phyloP scores from a whole-genome alignment of 2,329 filamentous ascomycete genomes.

The Macrophomina phaseolina region DNA sequence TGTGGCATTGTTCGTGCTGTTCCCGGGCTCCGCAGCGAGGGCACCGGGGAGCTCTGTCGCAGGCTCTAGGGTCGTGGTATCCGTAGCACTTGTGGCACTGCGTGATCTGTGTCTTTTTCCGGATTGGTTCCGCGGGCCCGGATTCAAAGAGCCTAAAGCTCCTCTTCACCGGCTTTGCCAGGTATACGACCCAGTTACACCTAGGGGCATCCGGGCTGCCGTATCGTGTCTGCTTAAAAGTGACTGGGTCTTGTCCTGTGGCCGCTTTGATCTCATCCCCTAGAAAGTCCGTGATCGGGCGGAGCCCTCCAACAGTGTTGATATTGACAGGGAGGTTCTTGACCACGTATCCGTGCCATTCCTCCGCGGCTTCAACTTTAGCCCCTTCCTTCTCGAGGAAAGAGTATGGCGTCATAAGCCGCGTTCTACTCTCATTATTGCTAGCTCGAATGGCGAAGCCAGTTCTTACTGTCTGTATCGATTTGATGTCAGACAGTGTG shows the following conservation, averaged over 20 bases:
- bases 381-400: neutral
- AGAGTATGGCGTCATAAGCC: neutral
- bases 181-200: too few species aligned
- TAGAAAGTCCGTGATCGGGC: too few species aligned
- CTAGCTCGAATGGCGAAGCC: neutral
- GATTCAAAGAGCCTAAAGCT: neutral
- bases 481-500: neutral
- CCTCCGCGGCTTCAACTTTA: neutral
- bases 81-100: neutral
- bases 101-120: neutral
- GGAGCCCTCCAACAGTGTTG: too few species aligned
- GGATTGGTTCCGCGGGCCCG: neutral
- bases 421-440: neutral
- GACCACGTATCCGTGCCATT: too few species aligned
- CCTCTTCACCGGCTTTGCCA: too few species aligned
- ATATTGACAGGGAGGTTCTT: too few species aligned
- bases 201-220: too few species aligned
- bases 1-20: neutral
- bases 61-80: constrained; percentile 13
- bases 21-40: neutral
- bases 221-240: too few species aligned
- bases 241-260: too few species aligned
- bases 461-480: neutral
- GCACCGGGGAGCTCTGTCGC: neutral
- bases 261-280: too few species aligned